These are phyloP conservation scores for Pythium sukuiense DNA, from an alignment of 352 stramenopile genomes.

Conservation along the genomic window DNA sequence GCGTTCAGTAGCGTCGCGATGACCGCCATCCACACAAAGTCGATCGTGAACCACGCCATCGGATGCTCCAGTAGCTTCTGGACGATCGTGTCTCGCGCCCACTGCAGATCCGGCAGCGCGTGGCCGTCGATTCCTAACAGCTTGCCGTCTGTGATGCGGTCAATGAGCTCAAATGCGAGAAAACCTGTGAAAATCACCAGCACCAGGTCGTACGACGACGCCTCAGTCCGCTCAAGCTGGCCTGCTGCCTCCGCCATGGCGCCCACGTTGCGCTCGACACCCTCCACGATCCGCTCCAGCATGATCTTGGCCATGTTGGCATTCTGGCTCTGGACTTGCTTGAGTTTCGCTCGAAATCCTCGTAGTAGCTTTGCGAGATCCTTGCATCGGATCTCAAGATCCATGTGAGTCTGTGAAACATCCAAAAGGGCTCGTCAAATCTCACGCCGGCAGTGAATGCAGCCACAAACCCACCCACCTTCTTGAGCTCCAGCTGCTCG, in stretches of 20 bases:
- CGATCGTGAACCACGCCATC: slow-evolving; percentile 51
- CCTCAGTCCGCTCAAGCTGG: slow-evolving; percentile 66
- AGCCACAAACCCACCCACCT: slow-evolving; percentile 35
- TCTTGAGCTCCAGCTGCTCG: slow-evolving; percentile 91
- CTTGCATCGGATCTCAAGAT: slow-evolving; percentile 90
- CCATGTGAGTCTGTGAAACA: slow-evolving; percentile 46
- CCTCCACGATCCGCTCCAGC: slow-evolving; percentile 58
- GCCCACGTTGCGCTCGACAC: slow-evolving; percentile 61
- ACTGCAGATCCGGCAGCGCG: slow-evolving; percentile 42
- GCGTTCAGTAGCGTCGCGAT: slow-evolving; percentile 38
- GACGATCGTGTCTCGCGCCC: slow-evolving; percentile 50
- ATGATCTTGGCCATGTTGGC: slow-evolving; percentile 75
- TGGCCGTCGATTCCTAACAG: slow-evolving; percentile 71
- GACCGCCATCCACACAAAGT: slow-evolving; percentile 47
- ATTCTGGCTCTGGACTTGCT: slow-evolving; percentile 82
- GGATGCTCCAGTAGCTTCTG: slow-evolving; percentile 41
- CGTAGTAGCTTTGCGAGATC: slow-evolving; percentile 93
- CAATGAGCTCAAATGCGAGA: slow-evolving; percentile 93
- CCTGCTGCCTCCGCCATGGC: slow-evolving; percentile 56
- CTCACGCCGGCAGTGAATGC: no score
- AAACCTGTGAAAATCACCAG: slow-evolving; percentile 91
- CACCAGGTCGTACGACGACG: slow-evolving; percentile 84
- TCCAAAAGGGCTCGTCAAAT: slow-evolving; percentile 12
- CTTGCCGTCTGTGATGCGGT: slow-evolving; percentile 93
- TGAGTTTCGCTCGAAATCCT: slow-evolving; percentile 90